Evolutionary conservation across 768 basidiomycete genomes (phyloP), one percentile per base, ranked within the genome.

Genomic region (Sarcodon aspratus): DNA sequence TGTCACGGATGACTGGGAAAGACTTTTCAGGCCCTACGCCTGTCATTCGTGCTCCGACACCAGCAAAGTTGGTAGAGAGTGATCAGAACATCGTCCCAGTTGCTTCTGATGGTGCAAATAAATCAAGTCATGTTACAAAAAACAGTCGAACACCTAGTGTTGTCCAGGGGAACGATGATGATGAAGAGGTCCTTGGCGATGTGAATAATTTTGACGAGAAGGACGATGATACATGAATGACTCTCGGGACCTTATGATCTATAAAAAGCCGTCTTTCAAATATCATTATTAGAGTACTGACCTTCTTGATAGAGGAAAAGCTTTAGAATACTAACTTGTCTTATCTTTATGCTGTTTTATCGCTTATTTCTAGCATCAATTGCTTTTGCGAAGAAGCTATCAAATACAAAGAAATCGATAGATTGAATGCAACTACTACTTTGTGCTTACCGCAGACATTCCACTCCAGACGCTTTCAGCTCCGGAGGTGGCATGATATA

Each of bases 1-100:
- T 90, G 10, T 78, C 82, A 42, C 78, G 81, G 11, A 80, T 90
- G 80, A 90, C 87, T 9, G 87, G 87, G 35, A 88, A 83, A 54
- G 85, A 90, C 59, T 90, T 90, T 58, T 82, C 85, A 40, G 87
- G 87, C 1, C 87, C 87, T 21, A 75, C 78, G 13, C 87, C 87
- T 0, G 76, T 80, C 50, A 87, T 89, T 54, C 63, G 66, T 18
- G 65, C 73, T 1, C 69, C 66, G 1, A 58, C 57, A n/a, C 57
- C 61, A 1, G 52, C 68, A 13, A 66, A 62, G 2, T 55, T 74
- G 17, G 60, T 58, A 11, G 65, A 68, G 35, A 37, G 55, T n/a
- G 48, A 52, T 27, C 10, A 31, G 45, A 12, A 46, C 17, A 35
- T 31, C 48, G 2, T 9, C 34, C 6, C 17, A 9, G 33, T 18